A percentile compares a stretch with the other conserved stretches of the same genome.
Evolutionary conservation across 139 green algal genomes (phyloP).

Genomic region (Picochlorum sp.): DNA sequence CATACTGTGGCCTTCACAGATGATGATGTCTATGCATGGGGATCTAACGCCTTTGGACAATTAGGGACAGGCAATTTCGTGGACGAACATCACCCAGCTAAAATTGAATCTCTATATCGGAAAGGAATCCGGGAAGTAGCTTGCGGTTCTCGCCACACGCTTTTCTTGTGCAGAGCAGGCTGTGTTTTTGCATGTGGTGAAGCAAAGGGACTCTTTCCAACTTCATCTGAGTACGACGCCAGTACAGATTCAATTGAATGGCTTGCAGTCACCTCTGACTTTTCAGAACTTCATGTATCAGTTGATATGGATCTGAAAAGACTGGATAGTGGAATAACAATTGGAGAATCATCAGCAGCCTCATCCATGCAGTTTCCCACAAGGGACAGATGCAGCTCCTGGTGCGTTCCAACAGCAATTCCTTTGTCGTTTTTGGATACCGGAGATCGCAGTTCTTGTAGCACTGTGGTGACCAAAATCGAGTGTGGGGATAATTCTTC

Average conservation of each 20-base stretch:
- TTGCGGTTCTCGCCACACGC: slow-evolving; percentile 46
- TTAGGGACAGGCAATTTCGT: slow-evolving; percentile 42
- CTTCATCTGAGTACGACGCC: no score
- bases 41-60: slow-evolving; percentile 44
- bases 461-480: slow-evolving; percentile 39
- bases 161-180: slow-evolving; percentile 60
- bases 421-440: slow-evolving; percentile 24
- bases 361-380: slow-evolving; percentile 9
- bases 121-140: slow-evolving; percentile 31
- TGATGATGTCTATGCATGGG: slow-evolving; percentile 59
- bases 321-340: slow-evolving; percentile 15
- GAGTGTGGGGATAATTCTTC: slow-evolving; percentile 39
- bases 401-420: slow-evolving; percentile 10
- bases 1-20: slow-evolving; percentile 69
- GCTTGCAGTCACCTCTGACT: no score
- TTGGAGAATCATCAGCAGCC: slow-evolving; percentile 17
- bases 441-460: not conserved
- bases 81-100: slow-evolving; percentile 5
- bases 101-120: slow-evolving; percentile 28
- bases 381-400: not conserved
- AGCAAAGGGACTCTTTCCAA: no score
- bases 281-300: no score
- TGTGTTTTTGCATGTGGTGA: slow-evolving; percentile 59
- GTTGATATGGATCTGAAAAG: no score
- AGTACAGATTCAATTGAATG: no score